phyloP scores from a whole-genome alignment of 306 rosid genomes.

The Bauhinia variegata region DNA sequence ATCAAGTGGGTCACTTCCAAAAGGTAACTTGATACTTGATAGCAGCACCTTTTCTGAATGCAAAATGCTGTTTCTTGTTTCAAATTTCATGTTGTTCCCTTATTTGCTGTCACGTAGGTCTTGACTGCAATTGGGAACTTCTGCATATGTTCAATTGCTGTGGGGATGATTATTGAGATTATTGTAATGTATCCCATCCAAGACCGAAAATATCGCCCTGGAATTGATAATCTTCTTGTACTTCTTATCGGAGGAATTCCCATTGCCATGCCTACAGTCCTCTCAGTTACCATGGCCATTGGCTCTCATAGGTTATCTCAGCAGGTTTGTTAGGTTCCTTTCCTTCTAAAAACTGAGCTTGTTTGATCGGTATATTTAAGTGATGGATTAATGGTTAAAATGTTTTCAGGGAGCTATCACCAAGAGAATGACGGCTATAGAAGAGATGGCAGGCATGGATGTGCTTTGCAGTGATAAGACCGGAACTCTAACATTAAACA shows the following conservation, averaged over 20 bases:
- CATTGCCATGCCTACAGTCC: constrained; percentile 99
- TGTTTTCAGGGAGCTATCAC: constrained; percentile 92
- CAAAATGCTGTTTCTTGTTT: neutral
- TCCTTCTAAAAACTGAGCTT: constrained; percentile 22
- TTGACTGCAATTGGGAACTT: constrained; percentile 97
- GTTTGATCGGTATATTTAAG: constrained; percentile 7
- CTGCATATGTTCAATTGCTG: constrained; percentile 95
- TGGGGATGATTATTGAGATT: constrained; percentile 91
- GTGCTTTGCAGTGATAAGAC: constrained; percentile 99
- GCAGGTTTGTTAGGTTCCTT: constrained; percentile 70
- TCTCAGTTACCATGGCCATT: constrained; percentile 97
- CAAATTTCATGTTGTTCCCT: constrained; percentile 20
- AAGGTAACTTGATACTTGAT: constrained; percentile 65
- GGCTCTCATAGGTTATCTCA: constrained; percentile 96
- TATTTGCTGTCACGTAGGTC: constrained; percentile 56
- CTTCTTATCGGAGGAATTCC: constrained; percentile 99
- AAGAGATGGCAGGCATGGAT: constrained; percentile 99
- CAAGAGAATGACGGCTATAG: constrained; percentile 98
- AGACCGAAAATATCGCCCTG: constrained; percentile 87
- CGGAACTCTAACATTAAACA: constrained; percentile 90
- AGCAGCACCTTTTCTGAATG: constrained; percentile 3
- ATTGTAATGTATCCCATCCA: constrained; percentile 97
- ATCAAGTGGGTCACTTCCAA: constrained; percentile 99
- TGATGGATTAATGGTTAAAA: constrained; percentile 29
- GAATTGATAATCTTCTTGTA: constrained; percentile 95